Evolutionary conservation across 2,329 filamentous ascomycete genomes (phyloP), one percentile per base, ranked within the genome.

Genomic region (Hypoxylon rubiginosum): DNA sequence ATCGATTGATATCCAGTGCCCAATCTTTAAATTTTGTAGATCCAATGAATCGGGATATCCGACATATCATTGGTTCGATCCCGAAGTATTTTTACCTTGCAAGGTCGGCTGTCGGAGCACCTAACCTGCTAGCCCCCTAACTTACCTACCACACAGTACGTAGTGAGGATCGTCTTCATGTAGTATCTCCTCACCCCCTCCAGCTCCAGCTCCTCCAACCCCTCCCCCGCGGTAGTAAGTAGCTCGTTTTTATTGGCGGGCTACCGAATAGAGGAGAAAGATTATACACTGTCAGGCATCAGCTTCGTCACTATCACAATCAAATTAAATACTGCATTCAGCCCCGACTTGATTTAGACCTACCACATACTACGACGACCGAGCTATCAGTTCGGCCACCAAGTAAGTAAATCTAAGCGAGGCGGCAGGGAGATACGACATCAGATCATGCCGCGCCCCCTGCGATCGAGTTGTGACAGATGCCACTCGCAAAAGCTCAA

Each of bases 401-500:
- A 48, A 48, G 45, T 48, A 48, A 24, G 45, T 55, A 13, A 52
- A 36, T 19, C 17, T 24, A 61, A 32, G 45, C 32, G 21, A 48
- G 57, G 30, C 28, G 5, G 4, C 36, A 19, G 15, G 15, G n/a
- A 43, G 34, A 57, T n/a, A 53, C 10, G 8, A 36, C 17, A 26
- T 21, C 30, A 30, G 15, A 56, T 52, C 3, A 74, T 73, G 72
- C 65, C 72, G 49, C 70, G 71, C 43, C 72, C 72, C 9, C 36
- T 74, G 36, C 66, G 71, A 43, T 69, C 72, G 26, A 73, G 70
- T 4, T 74, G 72, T 51, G 72, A 74, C 71, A 75, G 83, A 43
- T 85, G 83, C 43, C 82, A 84, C 64, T 76, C 77, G 17, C 83
- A 85, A 41, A 84, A 85, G 71, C 74, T 84, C 11, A 78, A 78